A percentile compares a stretch with the other conserved stretches of the same genome.
Evolutionary conservation across 257 asterid genomes (phyloP).

Genomic region (Solanum chiquidenum): DNA sequence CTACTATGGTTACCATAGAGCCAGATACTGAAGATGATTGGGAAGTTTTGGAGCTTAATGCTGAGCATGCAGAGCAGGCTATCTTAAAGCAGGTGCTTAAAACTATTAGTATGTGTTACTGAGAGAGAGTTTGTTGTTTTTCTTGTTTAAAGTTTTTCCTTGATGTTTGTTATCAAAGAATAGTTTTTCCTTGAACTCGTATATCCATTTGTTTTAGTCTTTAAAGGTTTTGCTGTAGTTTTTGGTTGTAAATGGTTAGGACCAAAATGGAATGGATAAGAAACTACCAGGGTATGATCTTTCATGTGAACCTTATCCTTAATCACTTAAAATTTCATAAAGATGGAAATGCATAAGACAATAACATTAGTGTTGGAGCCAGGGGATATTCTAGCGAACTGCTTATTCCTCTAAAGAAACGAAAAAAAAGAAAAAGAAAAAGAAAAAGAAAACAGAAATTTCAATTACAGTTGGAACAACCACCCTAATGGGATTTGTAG

Average conservation of each 20-base stretch:
- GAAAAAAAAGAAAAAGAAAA: not conserved
- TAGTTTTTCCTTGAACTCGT: not conserved
- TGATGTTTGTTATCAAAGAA: not conserved
- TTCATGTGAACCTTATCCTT: not conserved
- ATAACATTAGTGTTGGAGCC: not conserved
- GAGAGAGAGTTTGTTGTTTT: not conserved
- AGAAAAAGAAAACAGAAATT: not conserved
- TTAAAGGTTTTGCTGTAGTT: not conserved
- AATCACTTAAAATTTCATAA: not conserved
- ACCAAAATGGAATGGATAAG: not conserved
- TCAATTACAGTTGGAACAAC: not conserved
- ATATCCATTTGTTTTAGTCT: not conserved
- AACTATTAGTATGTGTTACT: not conserved
- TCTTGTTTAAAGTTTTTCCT: not conserved
- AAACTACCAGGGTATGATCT: not conserved
- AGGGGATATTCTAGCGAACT: not conserved
- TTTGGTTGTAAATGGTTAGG: not conserved
- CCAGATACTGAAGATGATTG: conserved; percentile 98
- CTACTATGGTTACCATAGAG: conserved; percentile 71
- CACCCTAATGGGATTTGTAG: not conserved
- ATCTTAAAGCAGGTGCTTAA: conserved; percentile 77
- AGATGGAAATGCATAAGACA: not conserved
- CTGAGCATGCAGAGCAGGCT: conserved; percentile 77
- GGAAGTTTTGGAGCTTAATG: conserved; percentile 95
- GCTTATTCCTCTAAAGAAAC: not conserved